Percentiles rank a stretch among this genome's conserved stretches.
These are phyloP conservation scores for Fusarium verrucosum DNA, from an alignment of 2,329 filamentous ascomycete species.

Conservation along the genomic window DNA sequence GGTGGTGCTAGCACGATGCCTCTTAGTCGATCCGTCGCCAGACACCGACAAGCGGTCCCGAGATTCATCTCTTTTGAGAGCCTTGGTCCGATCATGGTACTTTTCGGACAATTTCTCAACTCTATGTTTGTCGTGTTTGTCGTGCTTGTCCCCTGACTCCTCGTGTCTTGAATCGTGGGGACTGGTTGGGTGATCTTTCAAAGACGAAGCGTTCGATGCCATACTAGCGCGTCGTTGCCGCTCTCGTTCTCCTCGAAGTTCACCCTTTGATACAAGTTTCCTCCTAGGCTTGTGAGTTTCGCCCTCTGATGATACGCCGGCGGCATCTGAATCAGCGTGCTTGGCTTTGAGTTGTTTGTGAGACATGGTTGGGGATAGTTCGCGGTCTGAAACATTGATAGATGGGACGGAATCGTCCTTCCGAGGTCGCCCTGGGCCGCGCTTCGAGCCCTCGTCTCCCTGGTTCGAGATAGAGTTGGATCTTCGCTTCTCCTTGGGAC, in stretches of 20 bases:
- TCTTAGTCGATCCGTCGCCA: slow-evolving; percentile 64
- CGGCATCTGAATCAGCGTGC: slow-evolving; percentile 63
- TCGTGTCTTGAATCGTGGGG: slow-evolving; percentile 61
- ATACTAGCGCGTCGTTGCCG: slow-evolving; percentile 68
- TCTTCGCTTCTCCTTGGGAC: slow-evolving; percentile 61
- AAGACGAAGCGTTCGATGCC: slow-evolving; percentile 63
- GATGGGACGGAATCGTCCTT: slow-evolving; percentile 63
- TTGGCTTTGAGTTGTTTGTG: slow-evolving; percentile 62
- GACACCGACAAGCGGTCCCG: slow-evolving; percentile 62
- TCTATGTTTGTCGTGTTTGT: slow-evolving; percentile 33
- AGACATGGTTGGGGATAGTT: slow-evolving; percentile 59
- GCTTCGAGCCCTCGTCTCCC: slow-evolving; percentile 61
- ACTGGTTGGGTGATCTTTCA: slow-evolving; percentile 62
- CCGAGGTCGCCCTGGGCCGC: slow-evolving; percentile 62
- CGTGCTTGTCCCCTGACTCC: slow-evolving; percentile 59
- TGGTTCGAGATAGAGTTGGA: slow-evolving; percentile 55
- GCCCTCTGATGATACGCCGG: slow-evolving; percentile 63
- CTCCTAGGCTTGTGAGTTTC: slow-evolving; percentile 67
- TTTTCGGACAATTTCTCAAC: slow-evolving; percentile 58
- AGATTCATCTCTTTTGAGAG: slow-evolving; percentile 69
- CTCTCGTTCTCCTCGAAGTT: slow-evolving; percentile 67
- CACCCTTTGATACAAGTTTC: slow-evolving; percentile 71
- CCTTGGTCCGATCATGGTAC: slow-evolving; percentile 68
- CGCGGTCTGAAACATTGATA: slow-evolving; percentile 61
- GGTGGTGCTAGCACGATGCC: slow-evolving; percentile 67